A percentile compares a stretch with the other conserved stretches of the same genome.
Conservation (phyloP, 2,329 filamentous ascomycete genomes). For the Colletotrichum sp. region DNA sequence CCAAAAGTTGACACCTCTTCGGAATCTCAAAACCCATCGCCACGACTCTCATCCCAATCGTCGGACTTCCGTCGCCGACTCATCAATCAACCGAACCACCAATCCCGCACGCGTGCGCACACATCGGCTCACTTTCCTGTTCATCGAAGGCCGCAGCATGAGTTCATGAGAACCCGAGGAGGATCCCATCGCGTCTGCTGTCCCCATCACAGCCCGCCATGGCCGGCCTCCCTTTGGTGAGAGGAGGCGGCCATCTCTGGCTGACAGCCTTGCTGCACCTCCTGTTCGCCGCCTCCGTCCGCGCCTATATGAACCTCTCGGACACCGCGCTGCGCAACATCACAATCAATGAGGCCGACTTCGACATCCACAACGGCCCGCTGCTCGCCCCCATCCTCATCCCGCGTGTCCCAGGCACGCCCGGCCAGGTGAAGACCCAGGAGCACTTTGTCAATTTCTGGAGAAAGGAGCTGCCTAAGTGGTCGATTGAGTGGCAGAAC, state of each 20-base stretch:
- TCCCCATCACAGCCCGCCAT: constrained; percentile 7
- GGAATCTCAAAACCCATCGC: neutral
- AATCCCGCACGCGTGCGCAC: neutral
- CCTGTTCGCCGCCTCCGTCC: constrained; percentile 27
- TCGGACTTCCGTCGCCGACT: neutral
- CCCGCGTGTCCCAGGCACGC: constrained; percentile 76
- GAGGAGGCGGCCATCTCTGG: constrained; percentile 9
- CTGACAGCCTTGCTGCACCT: constrained; percentile 19
- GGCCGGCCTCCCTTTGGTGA: constrained; percentile 18
- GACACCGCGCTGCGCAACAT: constrained; percentile 69
- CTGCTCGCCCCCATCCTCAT: constrained; percentile 79
- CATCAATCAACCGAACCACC: neutral
- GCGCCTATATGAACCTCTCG: constrained; percentile 55
- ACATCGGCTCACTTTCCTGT: neutral
- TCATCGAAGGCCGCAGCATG: neutral
- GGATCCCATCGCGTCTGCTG: neutral
- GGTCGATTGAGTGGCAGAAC: constrained; percentile 77
- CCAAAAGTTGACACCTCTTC: constrained; percentile 21
- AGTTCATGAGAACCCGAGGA: constrained; percentile 7
- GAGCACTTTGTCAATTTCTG: constrained; percentile 79
- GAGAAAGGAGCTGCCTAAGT: constrained; percentile 66
- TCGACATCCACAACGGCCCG: constrained; percentile 69
- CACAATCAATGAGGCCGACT: constrained; percentile 67
- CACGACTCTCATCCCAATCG: neutral
- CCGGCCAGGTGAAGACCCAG: constrained; percentile 69